Conservation (phyloP, 768 basidiomycete species). For the Lactifluus volemus region DNA sequence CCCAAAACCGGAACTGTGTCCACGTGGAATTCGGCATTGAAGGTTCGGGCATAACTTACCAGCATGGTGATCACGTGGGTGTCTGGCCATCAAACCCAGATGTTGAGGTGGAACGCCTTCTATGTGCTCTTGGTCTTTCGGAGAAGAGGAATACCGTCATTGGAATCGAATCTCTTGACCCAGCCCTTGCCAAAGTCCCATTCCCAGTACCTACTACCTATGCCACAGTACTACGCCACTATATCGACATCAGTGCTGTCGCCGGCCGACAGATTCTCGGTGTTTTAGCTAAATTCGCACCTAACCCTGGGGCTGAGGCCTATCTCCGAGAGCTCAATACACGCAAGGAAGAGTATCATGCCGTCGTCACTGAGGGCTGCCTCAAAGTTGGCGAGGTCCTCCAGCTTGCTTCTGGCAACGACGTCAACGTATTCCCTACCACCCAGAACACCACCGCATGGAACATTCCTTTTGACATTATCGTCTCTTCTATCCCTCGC, state of each 20-base stretch:
- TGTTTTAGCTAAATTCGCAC: conserved; percentile 80
- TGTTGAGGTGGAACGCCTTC: conserved; percentile 80
- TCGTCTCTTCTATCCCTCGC: conserved; percentile 88
- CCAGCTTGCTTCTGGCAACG: conserved; percentile 81
- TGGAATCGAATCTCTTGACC: conserved; percentile 93
- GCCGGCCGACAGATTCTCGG: conserved; percentile 93
- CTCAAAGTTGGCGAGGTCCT: conserved; percentile 91
- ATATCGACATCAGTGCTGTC: conserved; percentile 93
- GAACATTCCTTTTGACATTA: conserved; percentile 93
- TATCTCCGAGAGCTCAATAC: conserved; percentile 69
- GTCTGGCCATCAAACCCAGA: conserved; percentile 97
- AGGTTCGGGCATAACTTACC: conserved; percentile 95
- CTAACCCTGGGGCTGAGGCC: conserved; percentile 65
- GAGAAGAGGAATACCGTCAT: conserved; percentile 78
- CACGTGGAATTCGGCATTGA: conserved; percentile 92
- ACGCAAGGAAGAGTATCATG: conserved; percentile 81
- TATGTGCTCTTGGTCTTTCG: conserved; percentile 76
- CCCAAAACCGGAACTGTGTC: conserved; percentile 79
- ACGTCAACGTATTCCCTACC: conserved; percentile 46
- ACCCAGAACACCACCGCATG: conserved; percentile 74
- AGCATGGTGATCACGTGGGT: conserved; percentile 96
- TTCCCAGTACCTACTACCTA: conserved; percentile 98
- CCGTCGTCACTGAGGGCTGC: conserved; percentile 69
- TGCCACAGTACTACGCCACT: conserved; percentile 86
- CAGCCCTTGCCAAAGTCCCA: conserved; percentile 94